Evolutionary conservation across 2,329 filamentous ascomycete genomes (phyloP).

Genomic region (Trichoderma aggressivum): DNA sequence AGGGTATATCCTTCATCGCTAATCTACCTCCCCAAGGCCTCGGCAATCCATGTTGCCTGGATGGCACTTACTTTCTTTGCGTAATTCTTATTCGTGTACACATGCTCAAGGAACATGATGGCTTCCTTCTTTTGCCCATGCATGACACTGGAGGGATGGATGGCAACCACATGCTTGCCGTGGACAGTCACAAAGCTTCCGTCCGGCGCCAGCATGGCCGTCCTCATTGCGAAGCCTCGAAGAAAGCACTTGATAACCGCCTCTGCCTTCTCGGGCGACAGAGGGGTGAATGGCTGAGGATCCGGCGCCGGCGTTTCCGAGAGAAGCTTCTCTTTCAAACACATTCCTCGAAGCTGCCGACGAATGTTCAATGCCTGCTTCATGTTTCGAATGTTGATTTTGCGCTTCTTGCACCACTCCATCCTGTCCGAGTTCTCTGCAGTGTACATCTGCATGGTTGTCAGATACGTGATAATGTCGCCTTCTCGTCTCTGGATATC

Average conservation of each 20-base stretch:
- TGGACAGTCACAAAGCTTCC: slow-evolving; percentile 58
- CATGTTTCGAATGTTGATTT: slow-evolving; percentile 59
- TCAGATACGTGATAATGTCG: slow-evolving; percentile 63
- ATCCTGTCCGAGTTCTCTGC: slow-evolving; percentile 53
- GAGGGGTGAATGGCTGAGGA: slow-evolving; percentile 54
- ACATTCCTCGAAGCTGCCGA: slow-evolving; percentile 57
- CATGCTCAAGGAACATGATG: slow-evolving; percentile 66
- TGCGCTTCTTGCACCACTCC: slow-evolving; percentile 56
- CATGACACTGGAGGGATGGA: slow-evolving; percentile 61
- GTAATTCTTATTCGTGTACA: slow-evolving; percentile 64
- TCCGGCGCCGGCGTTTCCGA: slow-evolving; percentile 45
- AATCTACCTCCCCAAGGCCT: slow-evolving; percentile 40
- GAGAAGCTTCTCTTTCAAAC: slow-evolving; percentile 50
- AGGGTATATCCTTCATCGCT: background rate
- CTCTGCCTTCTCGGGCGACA: slow-evolving; percentile 53
- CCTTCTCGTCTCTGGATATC: slow-evolving; percentile 60
- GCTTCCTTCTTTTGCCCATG: slow-evolving; percentile 62
- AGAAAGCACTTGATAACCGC: slow-evolving; percentile 59
- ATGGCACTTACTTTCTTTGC: slow-evolving; percentile 63
- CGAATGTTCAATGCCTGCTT: slow-evolving; percentile 60
- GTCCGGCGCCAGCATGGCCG: slow-evolving; percentile 58
- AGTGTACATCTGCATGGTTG: slow-evolving; percentile 59
- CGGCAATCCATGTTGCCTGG: slow-evolving; percentile 57
- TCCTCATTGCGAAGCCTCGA: slow-evolving; percentile 57
- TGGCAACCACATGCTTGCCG: slow-evolving; percentile 58